Percentiles rank a stretch among this genome's conserved stretches.
phyloP scores from a whole-genome alignment of 129 eudicot species.

The Glebionis coronaria region DNA sequence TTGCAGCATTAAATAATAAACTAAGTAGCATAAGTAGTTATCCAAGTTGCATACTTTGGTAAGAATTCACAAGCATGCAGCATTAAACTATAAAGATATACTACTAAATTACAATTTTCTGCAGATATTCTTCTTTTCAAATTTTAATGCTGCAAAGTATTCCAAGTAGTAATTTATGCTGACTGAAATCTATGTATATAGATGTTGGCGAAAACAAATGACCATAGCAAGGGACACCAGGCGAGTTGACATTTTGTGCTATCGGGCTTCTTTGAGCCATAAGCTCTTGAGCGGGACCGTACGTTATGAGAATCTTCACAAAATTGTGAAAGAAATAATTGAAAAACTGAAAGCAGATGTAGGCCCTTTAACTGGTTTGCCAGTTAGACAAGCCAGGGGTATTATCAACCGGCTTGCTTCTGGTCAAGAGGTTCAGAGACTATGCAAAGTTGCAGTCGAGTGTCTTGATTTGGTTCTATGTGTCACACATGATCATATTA shows the following conservation, averaged over 20 bases:
- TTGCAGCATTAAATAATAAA: too few species aligned
- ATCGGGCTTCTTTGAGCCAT: conserved; percentile 60
- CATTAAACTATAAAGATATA: too few species aligned
- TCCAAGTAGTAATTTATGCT: not conserved
- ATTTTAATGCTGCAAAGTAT: too few species aligned
- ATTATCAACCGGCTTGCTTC: conserved; percentile 79
- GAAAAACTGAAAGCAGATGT: conserved; percentile 67
- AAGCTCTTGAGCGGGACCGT: conserved; percentile 59
- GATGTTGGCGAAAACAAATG: conserved; percentile 81
- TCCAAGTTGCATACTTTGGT: too few species aligned
- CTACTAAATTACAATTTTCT: too few species aligned
- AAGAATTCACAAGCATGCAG: too few species aligned
- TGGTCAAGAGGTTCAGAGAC: conserved; percentile 73
- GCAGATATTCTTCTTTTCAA: too few species aligned
- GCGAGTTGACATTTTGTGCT: conserved; percentile 77
- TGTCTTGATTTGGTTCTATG: conserved; percentile 45
- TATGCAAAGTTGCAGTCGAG: conserved; percentile 62
- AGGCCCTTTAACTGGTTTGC: conserved; percentile 69
- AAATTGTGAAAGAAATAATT: conserved; percentile 49
- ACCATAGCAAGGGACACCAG: conserved; percentile 70
- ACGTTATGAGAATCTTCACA: conserved; percentile 40
- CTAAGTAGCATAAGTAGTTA: too few species aligned
- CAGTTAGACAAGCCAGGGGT: conserved; percentile 77
- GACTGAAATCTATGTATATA: conserved; percentile 19
- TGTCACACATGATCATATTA: conserved; percentile 12